Base-by-base conservation (phyloP, 1,284 basidiomycete species). In the Cutaneotrichosporon arboriforme region DNA sequence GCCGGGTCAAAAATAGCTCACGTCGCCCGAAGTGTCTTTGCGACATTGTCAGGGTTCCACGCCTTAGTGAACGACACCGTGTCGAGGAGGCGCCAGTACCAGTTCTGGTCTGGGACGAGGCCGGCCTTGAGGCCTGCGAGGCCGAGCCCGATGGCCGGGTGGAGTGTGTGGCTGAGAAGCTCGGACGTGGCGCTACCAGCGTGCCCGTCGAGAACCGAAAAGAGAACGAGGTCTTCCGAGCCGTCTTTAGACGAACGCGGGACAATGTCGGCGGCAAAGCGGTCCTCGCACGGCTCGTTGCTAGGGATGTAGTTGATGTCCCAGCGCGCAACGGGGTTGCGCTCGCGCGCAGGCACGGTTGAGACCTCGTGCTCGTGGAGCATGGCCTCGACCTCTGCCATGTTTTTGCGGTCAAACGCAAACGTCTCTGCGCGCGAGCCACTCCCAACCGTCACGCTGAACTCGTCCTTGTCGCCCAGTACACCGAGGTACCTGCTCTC, bases 151-250 rank as follows among this genome's bases (percentile, higher is more conserved):
- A 97, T 84, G 12, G 88, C 87, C 33, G 89, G 88, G 57, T 97
- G 88, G 55, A 98, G 82, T 37, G 87, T 82, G 49, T 86, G 85
- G 2, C 87, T 85, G 31, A 99, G 84, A 26, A 97, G 79, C 53
- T 84, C 81, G 4, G 89, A 91, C 1, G 96, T 98, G 52, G 90
- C 81, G 59, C 68, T 80, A 1, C 91, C 96, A 1, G 84, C 80
- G 70, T 98, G 96, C 2, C 96, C 96, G 68, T 98, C 96, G 82
- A 93, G 86, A 23, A 96, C 85, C 1, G 88, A 79, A 64, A 90
- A 91, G 72, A 94, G 87, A 46, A 89, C 77, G 59, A 87, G 80
- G 67, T 89, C 87, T 10, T 86, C 85, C 35, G 49, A 43, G 9
- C 54, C 54, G 21, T 35, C 43, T 31, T 49, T 22, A 17, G 44